These are phyloP conservation scores for Macrolepiota fuliginosa DNA, from an alignment of 768 basidiomycete species.

Conservation along the genomic window DNA sequence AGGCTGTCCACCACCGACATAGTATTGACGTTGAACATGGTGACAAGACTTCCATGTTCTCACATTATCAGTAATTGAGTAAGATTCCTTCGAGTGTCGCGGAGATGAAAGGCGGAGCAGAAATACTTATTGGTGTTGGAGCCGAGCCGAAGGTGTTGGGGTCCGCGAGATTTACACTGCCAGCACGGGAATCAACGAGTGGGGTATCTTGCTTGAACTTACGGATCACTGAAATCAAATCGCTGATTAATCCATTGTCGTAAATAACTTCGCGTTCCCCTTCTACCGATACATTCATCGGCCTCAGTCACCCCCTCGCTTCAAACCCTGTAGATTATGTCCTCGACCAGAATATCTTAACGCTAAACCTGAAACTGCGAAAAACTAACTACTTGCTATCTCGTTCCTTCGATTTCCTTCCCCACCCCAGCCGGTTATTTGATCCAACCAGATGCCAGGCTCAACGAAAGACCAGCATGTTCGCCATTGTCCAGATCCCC, in stretches of 20 bases:
- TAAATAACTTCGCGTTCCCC: background rate
- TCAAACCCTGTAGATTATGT: too few species aligned
- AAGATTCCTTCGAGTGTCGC: constrained; percentile 11
- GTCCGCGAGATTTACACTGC: background rate
- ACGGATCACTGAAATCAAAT: background rate
- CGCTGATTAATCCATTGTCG: background rate
- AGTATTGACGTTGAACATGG: background rate
- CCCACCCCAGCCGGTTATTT: background rate
- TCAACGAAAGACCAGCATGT: background rate
- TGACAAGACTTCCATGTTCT: background rate
- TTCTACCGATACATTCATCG: background rate
- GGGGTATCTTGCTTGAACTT: background rate
- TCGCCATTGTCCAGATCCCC: background rate
- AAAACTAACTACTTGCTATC: background rate
- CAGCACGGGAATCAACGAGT: background rate
- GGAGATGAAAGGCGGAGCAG: constrained; percentile 6
- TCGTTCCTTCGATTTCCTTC: background rate
- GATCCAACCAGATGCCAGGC: too few species aligned
- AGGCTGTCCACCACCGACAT: background rate
- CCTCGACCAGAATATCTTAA: too few species aligned
- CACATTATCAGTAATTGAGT: background rate
- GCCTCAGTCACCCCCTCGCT: background rate
- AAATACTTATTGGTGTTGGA: background rate
- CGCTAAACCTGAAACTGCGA: background rate
- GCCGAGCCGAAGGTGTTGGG: background rate